Conservation (phyloP, 192 early-diverging fungal species). For the Chytriomyces sp. region DNA sequence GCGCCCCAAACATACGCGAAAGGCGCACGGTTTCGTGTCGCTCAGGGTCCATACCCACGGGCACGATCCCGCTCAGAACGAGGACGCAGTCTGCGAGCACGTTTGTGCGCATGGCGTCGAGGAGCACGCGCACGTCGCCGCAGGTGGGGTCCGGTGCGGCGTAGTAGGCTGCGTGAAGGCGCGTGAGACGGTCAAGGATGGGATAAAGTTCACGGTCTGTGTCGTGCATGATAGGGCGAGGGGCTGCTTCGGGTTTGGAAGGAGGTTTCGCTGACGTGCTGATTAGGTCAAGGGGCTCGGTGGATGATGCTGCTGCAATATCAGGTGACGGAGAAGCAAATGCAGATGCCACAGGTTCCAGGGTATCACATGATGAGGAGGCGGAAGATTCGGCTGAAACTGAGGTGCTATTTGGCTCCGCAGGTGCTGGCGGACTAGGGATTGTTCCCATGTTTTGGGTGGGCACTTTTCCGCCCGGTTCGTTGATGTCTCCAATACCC, state of each 20-base stretch:
- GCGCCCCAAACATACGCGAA: conserved; percentile 81
- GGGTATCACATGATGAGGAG: too few relatives aligned
- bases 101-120: conserved; percentile 59
- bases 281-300: too few relatives aligned
- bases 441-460: neutral
- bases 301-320: too few relatives aligned
- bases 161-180: conserved; percentile 75
- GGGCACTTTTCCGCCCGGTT: conserved; percentile 14
- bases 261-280: too few relatives aligned
- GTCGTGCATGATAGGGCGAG: too few relatives aligned
- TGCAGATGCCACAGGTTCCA: too few relatives aligned
- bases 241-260: too few relatives aligned
- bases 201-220: conserved; percentile 47
- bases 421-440: neutral
- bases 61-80: conserved; percentile 83
- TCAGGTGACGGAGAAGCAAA: too few relatives aligned
- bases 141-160: too few relatives aligned
- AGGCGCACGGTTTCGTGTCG: conserved; percentile 79
- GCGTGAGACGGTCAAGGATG: conserved; percentile 59
- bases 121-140: conserved; percentile 58
- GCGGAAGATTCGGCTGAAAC: too few relatives aligned
- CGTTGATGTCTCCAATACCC: conserved; percentile 96
- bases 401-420: too few relatives aligned
- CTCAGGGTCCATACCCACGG: conserved; percentile 54
- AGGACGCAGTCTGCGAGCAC: conserved; percentile 72